Evolutionary conservation across 1,284 basidiomycete species (phyloP).

Genomic region (Rhodotorula sp.): DNA sequence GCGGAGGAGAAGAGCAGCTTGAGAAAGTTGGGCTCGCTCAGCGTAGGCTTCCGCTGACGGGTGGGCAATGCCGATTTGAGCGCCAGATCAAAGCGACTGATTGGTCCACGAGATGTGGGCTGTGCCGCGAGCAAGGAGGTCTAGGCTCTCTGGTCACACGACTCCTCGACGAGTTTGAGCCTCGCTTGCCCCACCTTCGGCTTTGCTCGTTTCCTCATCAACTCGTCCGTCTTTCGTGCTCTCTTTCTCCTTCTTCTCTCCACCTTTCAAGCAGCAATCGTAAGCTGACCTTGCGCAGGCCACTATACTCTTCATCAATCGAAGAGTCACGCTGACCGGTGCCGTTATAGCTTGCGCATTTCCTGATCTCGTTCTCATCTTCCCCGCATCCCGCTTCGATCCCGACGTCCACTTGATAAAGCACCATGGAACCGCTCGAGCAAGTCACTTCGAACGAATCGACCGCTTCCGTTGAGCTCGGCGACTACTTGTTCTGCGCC

Average conservation of each 20-base stretch:
- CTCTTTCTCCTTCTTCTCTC: not conserved
- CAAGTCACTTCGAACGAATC: constrained; percentile 30
- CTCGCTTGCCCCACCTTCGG: constrained; percentile 8
- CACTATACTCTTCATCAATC: not conserved
- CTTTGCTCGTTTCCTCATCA: not conserved
- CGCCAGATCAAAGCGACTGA: too few species aligned
- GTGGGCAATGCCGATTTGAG: not conserved
- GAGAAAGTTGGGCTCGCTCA: not conserved
- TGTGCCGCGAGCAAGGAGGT: not conserved
- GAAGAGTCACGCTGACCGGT: too few species aligned
- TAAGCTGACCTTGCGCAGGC: not conserved
- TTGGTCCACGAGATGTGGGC: too few species aligned
- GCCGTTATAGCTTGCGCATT: not conserved
- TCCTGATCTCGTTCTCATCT: not conserved
- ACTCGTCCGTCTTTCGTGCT: not conserved
- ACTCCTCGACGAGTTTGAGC: not conserved
- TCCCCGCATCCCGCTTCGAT: not conserved
- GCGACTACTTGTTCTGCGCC: constrained; percentile 26
- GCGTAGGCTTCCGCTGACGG: not conserved
- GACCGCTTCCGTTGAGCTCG: constrained; percentile 22
- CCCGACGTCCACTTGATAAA: too few species aligned
- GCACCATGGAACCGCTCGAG: constrained; percentile 22
- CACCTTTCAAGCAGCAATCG: not conserved
- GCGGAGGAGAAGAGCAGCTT: not conserved
- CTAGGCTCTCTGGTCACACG: not conserved